Evolutionary conservation across 495 filamentous ascomycete genomes (phyloP), one percentile per base, ranked within the genome.

Genomic region (Xylaria nigripes): DNA sequence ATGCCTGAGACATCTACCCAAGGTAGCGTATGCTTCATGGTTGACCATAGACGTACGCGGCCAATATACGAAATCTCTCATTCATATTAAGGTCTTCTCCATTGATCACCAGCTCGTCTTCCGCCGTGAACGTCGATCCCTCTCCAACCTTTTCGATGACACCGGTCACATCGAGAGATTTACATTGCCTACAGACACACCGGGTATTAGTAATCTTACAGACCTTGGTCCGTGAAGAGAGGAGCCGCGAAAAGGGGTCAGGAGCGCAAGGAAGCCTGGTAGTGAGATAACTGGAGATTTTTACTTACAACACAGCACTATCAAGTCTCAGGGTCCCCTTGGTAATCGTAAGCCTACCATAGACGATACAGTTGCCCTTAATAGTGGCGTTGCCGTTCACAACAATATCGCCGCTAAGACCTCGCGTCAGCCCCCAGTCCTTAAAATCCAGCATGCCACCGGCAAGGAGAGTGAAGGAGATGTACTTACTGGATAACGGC

Each of bases 271-370:
- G 19, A 18, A 6, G 12, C 0, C 7, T 5, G 5, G 16, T 23
- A 27, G 6, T 12, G 36, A 24, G 10, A 42, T 6, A n/a, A n/a
- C 4, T 38, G 27, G 36, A 46, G 24, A n/a, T n/a, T n/a, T n/a
- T 34, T 12, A 47, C 51, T 40, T 7, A 54, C 51, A 54, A 41
- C 2, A 29, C 29, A 12, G 43, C 51, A 16, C n/a, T n/a, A n/a
- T n/a, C 27, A n/a, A 12, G 47, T 29, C 22, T 16, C 38, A n/a
- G 47, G 2, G n/a, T 25, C 16, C 27, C 51, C 51, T n/a, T n/a
- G 22, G 42, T 41, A 18, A 54, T 15, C 0, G 44, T 54, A 13
- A 54, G 51, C 16, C 15, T 47, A 7, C 42, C 43, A 0, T 0
- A 27, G 16, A 54, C 23, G n/a, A 32, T 47, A 22, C 42, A 54